Percentiles rank a stretch among this genome's conserved stretches.
Conservation (phyloP, 2,329 filamentous ascomycete genomes). For the Cladosporium oxysporum region DNA sequence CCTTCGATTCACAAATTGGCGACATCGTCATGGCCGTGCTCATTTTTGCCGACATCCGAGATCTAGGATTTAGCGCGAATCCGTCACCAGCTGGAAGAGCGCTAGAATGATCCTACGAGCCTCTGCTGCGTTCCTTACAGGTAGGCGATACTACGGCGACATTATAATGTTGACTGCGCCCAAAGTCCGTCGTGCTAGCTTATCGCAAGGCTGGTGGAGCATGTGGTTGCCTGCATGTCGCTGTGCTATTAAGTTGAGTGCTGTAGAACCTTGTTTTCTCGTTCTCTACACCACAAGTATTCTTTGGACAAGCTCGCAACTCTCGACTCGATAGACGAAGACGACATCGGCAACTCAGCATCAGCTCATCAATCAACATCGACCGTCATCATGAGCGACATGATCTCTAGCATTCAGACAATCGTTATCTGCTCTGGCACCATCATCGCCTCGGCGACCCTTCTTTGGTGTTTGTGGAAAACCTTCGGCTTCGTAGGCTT, state of each 20-base stretch:
- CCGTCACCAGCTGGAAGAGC: not conserved
- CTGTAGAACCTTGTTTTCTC: not conserved
- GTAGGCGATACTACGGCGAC: not conserved
- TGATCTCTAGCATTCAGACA: not conserved
- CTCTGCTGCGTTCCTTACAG: not conserved
- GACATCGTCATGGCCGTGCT: not conserved
- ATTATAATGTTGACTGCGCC: not conserved
- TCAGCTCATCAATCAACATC: not conserved
- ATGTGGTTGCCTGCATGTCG: not conserved
- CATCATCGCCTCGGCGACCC: not conserved
- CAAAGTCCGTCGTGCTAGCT: not conserved
- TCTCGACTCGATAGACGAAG: not conserved
- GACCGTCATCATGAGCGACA: not conserved
- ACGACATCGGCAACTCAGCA: not conserved
- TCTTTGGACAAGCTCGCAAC: not conserved
- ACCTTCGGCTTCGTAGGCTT: not conserved
- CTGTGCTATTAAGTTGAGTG: not conserved
- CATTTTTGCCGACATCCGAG: not conserved
- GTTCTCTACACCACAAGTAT: not conserved
- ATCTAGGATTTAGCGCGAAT: not conserved
- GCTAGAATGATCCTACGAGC: not conserved
- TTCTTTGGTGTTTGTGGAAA: not conserved
- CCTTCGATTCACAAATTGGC: not conserved
- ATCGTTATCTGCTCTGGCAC: not conserved
- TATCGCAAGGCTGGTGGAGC: not conserved